Evolutionary conservation across 2,329 filamentous ascomycete species (phyloP).

Genomic region (Talaromyces islandicus): DNA sequence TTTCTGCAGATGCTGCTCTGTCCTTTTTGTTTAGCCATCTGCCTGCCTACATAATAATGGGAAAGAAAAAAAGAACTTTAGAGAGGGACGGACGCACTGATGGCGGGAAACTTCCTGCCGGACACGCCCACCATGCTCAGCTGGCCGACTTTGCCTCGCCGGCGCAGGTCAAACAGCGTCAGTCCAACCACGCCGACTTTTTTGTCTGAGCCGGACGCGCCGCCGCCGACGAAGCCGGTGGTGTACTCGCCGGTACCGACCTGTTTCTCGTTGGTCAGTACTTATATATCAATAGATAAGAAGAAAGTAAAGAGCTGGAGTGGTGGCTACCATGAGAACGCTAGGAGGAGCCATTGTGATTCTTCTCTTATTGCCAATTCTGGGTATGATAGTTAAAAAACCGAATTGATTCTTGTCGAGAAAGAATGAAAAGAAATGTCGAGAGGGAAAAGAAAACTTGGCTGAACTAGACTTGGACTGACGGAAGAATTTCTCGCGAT

Average conservation of each 20-base stretch:
- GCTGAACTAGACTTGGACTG: not conserved
- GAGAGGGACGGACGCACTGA: conserved; percentile 44
- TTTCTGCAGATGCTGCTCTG: conserved; percentile 65
- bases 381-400: not conserved
- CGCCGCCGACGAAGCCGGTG: conserved; percentile 82
- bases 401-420: not conserved
- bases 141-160: conserved; percentile 79
- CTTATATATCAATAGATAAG: conserved; percentile 5
- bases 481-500: conserved; percentile 13
- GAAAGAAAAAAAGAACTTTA: no score
- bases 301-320: conserved; percentile 8
- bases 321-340: conserved; percentile 58
- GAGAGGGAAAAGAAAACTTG: conserved; percentile 8
- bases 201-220: conserved; percentile 83
- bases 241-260: conserved; percentile 95
- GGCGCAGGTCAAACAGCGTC: conserved; percentile 80
- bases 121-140: conserved; percentile 87
- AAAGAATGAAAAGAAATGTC: not conserved
- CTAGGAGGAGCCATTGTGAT: conserved; percentile 53
- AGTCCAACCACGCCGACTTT: conserved; percentile 91
- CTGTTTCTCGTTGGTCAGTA: conserved; percentile 37
- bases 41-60: no score
- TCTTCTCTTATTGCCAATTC: not conserved
- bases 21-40: no score
- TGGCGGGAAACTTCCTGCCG: conserved; percentile 84